A percentile compares a stretch with the other conserved stretches of the same genome.
Evolutionary conservation across 148 eudicot genomes (phyloP).

Genomic region (Vaccinium corymbosum): DNA sequence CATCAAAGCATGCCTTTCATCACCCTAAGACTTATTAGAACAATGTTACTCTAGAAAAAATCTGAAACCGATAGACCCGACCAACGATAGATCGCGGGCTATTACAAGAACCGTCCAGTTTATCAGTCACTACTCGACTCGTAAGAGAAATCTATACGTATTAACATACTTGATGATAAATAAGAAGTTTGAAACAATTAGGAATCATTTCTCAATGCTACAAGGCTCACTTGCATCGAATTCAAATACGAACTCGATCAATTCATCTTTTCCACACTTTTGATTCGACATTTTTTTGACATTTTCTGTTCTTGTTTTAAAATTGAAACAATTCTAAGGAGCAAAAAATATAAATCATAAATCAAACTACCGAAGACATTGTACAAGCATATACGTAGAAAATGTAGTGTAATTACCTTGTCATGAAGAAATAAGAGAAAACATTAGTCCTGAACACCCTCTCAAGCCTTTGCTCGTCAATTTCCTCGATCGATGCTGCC

Average conservation of each 20-base stretch:
- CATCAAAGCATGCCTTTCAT: slow-evolving; percentile 62
- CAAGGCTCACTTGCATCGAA: background rate
- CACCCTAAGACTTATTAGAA: background rate
- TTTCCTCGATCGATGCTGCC: slow-evolving; percentile 54
- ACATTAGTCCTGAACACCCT: slow-evolving; percentile 85
- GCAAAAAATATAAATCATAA: background rate
- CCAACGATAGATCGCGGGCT: no score
- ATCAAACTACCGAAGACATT: no score
- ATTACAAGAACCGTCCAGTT: no score
- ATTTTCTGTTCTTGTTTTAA: background rate
- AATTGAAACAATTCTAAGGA: background rate
- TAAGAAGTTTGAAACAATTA: background rate
- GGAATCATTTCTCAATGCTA: background rate
- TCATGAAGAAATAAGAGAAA: slow-evolving; percentile 68
- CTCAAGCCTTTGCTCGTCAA: slow-evolving; percentile 63
- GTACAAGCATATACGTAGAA: no score
- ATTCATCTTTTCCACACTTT: background rate
- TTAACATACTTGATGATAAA: background rate
- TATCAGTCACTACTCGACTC: no score
- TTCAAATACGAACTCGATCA: no score
- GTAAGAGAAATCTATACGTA: no score
- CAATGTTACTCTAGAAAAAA: background rate
- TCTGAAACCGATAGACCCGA: background rate
- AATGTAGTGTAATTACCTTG: slow-evolving; percentile 35
- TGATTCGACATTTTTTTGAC: background rate